Evolutionary conservation across 2,329 filamentous ascomycete species (phyloP).

Genomic region (Fusarium algeriense): DNA sequence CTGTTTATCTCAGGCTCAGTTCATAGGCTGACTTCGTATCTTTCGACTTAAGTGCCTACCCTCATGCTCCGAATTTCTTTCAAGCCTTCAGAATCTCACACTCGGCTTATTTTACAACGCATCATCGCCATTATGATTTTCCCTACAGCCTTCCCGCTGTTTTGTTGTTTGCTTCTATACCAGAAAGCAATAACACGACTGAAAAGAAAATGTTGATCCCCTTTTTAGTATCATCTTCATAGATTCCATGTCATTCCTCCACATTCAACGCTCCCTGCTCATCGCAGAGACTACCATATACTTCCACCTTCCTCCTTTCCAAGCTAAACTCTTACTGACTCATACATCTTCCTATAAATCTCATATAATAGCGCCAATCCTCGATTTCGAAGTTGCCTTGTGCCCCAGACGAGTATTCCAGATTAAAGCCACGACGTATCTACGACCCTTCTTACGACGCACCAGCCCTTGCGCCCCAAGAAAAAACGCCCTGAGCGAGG

Average conservation of each 20-base stretch:
- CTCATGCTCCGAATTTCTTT: no score
- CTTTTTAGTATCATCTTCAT: not conserved
- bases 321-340: not conserved
- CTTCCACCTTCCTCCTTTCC: no score
- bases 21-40: accelerated
- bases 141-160: not conserved
- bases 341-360: accelerated
- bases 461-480: accelerated
- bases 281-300: not conserved
- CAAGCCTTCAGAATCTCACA: no score
- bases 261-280: no score
- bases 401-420: accelerated
- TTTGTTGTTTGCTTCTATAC: not conserved
- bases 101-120: not conserved
- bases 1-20: not conserved
- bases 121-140: not conserved
- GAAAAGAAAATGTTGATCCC: not conserved
- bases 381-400: not conserved
- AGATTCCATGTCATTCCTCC: no score
- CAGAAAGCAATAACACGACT: accelerated
- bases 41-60: no score
- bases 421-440: no score
- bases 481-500: not conserved
- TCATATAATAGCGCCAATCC: not conserved
- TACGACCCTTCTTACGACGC: not conserved